These are phyloP conservation scores for Entomortierella beljakovae DNA, from an alignment of 192 early-diverging fungal genomes.

Conservation along the genomic window DNA sequence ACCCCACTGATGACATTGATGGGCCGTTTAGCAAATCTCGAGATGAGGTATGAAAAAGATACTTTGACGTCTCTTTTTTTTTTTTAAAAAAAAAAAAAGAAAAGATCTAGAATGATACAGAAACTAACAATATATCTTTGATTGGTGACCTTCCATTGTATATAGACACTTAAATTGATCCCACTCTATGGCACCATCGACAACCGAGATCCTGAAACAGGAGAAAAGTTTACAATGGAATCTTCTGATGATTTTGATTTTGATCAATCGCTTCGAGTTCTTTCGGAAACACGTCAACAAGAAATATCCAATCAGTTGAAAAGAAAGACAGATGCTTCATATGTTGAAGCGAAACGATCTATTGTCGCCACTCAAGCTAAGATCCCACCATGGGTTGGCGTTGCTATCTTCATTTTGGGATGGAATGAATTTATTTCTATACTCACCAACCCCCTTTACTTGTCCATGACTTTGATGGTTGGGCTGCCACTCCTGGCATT, in stretches of 20 bases:
- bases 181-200: conserved; percentile 31
- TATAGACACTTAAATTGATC: conserved; percentile 24
- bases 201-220: conserved; percentile 23
- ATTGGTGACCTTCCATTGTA: neutral
- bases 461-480: conserved; percentile 50
- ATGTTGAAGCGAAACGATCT: conserved; percentile 95
- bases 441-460: conserved; percentile 86
- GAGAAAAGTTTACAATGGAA: conserved; percentile 10
- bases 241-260: conserved; percentile 67
- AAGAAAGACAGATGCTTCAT: conserved; percentile 88
- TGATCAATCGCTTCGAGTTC: conserved; percentile 64
- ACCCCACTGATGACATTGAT: conserved; percentile 94
- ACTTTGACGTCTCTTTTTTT: conserved; percentile 12
- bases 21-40: conserved; percentile 79
- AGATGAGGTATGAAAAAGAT: conserved; percentile 61
- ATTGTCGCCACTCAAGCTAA: conserved; percentile 88
- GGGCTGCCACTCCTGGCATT: conserved; percentile 23
- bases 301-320: conserved; percentile 84
- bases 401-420: conserved; percentile 75
- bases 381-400: conserved; percentile 90
- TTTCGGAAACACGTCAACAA: conserved; percentile 69
- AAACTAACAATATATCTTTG: too few species aligned
- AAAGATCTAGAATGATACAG: too few species aligned
- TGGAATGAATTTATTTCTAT: conserved; percentile 97
- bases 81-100: neutral